Evolutionary conservation across 306 rosid species (phyloP), one percentile per base, ranked within the genome.

Genomic region (Begonia loranthoides): DNA sequence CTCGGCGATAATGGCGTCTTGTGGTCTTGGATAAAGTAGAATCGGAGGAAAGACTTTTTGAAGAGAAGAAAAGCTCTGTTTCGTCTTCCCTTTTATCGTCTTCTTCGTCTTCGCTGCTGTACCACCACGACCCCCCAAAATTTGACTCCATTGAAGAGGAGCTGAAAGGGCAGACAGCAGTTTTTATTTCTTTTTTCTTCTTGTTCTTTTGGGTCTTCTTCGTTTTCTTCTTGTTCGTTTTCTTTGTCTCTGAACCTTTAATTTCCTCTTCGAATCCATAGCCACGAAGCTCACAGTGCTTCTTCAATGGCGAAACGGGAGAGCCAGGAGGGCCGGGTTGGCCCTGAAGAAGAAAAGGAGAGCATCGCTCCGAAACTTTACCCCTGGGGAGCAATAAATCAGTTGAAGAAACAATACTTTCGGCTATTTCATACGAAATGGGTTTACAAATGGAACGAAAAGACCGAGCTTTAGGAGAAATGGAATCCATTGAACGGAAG

Each of bases 61-160:
- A 90, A 16, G 99, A 82, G 63, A 90, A 90, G 33, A 90, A 79
- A 11, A 85, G 77, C 51, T 82, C 94, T 0, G 80, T 79, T 56
- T 89, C 94, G 16, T 82, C 88, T 24, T 82, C 74, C 48, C 28
- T 38, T 19, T 53, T 63, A 4, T 40, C 71, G 8, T 64, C 64
- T 0, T 68, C 69, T 9, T 72, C 84, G 17, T 81, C 84, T 3
- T 78, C 92, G 52, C 86, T 82, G 66, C 92, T 85, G 48, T 71
- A 82, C 92, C 90, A 82, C 83, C 85, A 76, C 21, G 76, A 64
- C 0, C 84, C 73, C 39, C 72, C 72, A 56, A 75, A 75, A 56
- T 57, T 76, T 4, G 70, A 51, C 6, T 79, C 87, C 59, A 72
- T 60, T 9, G 87, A 69, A 24, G 80, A 64, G 1, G 75, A 68